A percentile compares a stretch with the other conserved stretches of the same genome.
These are phyloP conservation scores for Tolypocladium paradoxum DNA, from an alignment of 2,329 filamentous ascomycete species.

Conservation along the genomic window DNA sequence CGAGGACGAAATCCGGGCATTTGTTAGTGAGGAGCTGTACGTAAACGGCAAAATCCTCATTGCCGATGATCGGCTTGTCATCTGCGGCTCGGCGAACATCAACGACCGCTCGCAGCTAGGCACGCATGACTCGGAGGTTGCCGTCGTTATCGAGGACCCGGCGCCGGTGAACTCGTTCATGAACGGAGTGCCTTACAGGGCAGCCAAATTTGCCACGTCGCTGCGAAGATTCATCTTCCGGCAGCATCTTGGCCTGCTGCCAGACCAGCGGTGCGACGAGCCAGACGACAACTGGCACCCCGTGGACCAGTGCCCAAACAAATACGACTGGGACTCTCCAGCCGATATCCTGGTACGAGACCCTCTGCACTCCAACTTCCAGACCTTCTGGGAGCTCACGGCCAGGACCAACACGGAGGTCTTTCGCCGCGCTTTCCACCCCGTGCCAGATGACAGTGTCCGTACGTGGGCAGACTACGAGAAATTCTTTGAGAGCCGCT, in stretches of 20 bases:
- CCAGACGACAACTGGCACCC: constrained; percentile 69
- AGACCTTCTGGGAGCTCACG: too few species aligned
- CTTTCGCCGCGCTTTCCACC: too few species aligned
- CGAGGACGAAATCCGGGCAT: too few species aligned
- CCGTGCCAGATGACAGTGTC: too few species aligned
- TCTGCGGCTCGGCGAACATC: constrained; percentile 59
- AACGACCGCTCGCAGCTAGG: constrained; percentile 66
- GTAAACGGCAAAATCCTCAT: constrained; percentile 64
- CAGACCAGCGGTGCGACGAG: constrained; percentile 57
- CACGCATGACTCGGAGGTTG: constrained; percentile 77
- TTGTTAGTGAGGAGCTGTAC: constrained; percentile 48
- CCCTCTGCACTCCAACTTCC: too few species aligned
- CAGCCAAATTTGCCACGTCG: too few species aligned
- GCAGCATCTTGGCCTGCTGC: constrained; percentile 68
- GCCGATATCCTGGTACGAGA: too few species aligned
- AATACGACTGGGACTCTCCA: constrained; percentile 60
- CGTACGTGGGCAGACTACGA: too few species aligned
- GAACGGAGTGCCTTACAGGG: constrained; percentile 61
- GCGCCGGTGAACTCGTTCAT: constrained; percentile 60
- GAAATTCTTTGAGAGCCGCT: too few species aligned
- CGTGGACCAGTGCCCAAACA: constrained; percentile 58
- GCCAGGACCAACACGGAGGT: too few species aligned
- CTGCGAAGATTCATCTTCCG: too few species aligned
- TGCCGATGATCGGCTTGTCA: constrained; percentile 70
- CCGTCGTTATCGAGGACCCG: constrained; percentile 77